Conservation (phyloP, 129 eudicot genomes). For the Gnaphalium uliginosum region DNA sequence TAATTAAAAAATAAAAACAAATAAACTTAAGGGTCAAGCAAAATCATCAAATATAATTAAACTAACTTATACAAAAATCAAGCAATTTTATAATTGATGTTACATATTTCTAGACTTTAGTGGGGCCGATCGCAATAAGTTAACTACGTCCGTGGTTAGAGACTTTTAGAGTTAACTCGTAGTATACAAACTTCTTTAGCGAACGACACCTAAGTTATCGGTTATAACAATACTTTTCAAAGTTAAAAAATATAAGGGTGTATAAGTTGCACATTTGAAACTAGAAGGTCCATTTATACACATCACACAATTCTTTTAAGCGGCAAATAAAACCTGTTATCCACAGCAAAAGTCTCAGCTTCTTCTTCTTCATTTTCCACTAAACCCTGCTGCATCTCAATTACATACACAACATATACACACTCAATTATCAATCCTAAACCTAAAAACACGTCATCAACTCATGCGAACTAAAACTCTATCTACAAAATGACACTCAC, state of each 20-base stretch:
- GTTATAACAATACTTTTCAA: too few relatives aligned
- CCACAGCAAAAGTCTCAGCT: constrained; percentile 37
- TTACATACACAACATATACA: constrained; percentile 1
- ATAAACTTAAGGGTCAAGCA: too few relatives aligned
- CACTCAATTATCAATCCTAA: constrained; percentile 24
- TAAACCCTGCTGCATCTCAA: constrained; percentile 28
- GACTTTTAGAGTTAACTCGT: too few relatives aligned
- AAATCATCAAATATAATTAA: too few relatives aligned
- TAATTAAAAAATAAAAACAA: too few relatives aligned
- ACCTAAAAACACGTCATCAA: not conserved
- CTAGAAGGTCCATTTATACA: constrained; percentile 20
- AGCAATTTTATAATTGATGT: too few relatives aligned
- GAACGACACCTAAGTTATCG: too few relatives aligned
- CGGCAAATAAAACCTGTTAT: constrained; percentile 51
- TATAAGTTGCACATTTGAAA: not conserved
- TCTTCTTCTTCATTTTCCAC: constrained; percentile 27
- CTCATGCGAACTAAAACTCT: constrained; percentile 41
- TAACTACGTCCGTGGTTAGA: too few relatives aligned
- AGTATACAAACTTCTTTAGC: too few relatives aligned
- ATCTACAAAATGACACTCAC: constrained; percentile 45
- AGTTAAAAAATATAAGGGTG: not conserved
- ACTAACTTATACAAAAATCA: too few relatives aligned
- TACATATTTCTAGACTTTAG: too few relatives aligned
- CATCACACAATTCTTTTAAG: constrained; percentile 29
- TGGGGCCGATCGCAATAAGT: too few relatives aligned